phyloP scores from a whole-genome alignment of 2,329 filamentous ascomycete genomes.

The Didymella segeticola region DNA sequence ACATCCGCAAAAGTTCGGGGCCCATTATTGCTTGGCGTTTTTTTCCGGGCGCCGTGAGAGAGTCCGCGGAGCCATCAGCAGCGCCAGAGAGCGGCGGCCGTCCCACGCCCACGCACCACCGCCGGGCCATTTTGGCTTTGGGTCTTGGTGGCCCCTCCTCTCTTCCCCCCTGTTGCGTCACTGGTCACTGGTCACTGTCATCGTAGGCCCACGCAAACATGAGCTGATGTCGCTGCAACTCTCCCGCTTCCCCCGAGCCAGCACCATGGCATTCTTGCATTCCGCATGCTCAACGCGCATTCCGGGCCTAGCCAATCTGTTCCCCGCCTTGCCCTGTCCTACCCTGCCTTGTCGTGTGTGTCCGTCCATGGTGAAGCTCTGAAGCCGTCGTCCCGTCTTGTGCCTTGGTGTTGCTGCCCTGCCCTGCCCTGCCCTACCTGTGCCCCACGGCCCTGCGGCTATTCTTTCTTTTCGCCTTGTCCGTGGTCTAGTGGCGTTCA shows the following conservation, averaged over 20 bases:
- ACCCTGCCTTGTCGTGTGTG: neutral
- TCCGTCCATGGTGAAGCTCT: too few species aligned
- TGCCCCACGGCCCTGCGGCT: neutral
- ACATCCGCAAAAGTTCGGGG: constrained; percentile 9
- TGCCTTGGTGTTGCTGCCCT: constrained; percentile 1
- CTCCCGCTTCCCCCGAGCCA: constrained; percentile 1
- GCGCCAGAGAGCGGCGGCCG: too few species aligned
- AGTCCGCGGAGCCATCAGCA: too few species aligned
- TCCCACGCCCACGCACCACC: neutral
- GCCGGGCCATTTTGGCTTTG: too few species aligned
- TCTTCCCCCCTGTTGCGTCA: too few species aligned
- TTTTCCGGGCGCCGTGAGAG: too few species aligned
- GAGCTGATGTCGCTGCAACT: constrained; percentile 1
- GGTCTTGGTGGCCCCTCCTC: too few species aligned
- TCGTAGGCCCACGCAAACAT: neutral
- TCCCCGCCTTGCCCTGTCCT: constrained; percentile 6
- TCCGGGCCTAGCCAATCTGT: constrained; percentile 4
- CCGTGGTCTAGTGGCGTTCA: constrained; percentile 17
- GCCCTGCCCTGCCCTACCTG: too few species aligned
- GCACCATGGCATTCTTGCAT: constrained; percentile 8
- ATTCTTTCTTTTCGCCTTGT: constrained; percentile 8
- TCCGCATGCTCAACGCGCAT: constrained; percentile 9
- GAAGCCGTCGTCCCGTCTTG: too few species aligned
- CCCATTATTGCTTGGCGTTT: constrained; percentile 6
- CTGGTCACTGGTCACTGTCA: too few species aligned